Conservation (phyloP, 805 yeast genomes). For the Kazachstania viticola region DNA sequence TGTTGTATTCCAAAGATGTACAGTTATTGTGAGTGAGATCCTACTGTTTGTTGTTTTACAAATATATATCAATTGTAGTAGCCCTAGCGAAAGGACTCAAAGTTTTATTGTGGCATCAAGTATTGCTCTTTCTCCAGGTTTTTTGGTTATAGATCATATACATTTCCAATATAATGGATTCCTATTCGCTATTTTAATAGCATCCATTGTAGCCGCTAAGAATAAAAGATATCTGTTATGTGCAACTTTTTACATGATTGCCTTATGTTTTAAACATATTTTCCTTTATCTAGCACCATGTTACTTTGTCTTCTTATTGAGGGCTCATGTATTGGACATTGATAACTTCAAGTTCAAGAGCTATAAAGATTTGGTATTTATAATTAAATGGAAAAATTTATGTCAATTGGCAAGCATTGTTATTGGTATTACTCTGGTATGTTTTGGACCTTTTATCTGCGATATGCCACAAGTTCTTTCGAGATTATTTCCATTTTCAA, state of each 20-base stretch:
- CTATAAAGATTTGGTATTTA: slow-evolving; percentile 25
- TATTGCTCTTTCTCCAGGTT: slow-evolving; percentile 77
- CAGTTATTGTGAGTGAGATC: slow-evolving; percentile 71
- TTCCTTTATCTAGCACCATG: slow-evolving; percentile 92
- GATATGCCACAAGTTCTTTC: slow-evolving; percentile 52
- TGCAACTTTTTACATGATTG: slow-evolving; percentile 58
- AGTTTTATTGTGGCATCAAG: slow-evolving; percentile 73
- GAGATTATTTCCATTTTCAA: slow-evolving; percentile 82
- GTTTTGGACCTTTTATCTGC: slow-evolving; percentile 71
- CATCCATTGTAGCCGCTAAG: slow-evolving; percentile 63
- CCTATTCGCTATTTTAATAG: slow-evolving; percentile 72
- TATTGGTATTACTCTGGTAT: slow-evolving; percentile 44
- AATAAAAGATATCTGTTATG: slow-evolving; percentile 43
- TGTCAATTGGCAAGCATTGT: slow-evolving; percentile 55
- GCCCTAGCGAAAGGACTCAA: slow-evolving; percentile 27
- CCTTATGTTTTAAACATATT: slow-evolving; percentile 90
- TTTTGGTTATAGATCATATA: slow-evolving; percentile 83
- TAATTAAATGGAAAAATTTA: slow-evolving; percentile 44
- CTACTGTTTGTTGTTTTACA: slow-evolving; percentile 61
- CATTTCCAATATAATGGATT: slow-evolving; percentile 97
- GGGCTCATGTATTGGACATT: slow-evolving; percentile 54
- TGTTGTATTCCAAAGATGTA: slow-evolving; percentile 63
- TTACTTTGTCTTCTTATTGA: slow-evolving; percentile 64
- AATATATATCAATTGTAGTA: slow-evolving; percentile 47
- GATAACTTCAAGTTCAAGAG: slow-evolving; percentile 23